phyloP scores from a whole-genome alignment of 2,329 filamentous ascomycete genomes.

The Microthyrium microscopicum region DNA sequence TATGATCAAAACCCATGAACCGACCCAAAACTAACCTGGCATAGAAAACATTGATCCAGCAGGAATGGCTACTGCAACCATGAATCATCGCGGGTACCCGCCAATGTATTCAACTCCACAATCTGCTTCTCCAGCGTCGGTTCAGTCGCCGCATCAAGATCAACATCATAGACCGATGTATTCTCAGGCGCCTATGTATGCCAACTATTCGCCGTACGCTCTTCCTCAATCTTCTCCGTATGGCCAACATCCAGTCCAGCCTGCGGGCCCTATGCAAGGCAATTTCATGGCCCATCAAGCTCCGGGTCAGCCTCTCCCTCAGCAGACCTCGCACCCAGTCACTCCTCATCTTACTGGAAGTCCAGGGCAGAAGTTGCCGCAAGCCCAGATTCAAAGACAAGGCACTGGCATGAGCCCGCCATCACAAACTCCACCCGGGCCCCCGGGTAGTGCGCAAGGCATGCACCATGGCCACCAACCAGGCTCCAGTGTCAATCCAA shows the following conservation, averaged over 20 bases:
- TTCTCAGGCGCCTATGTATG: constrained; percentile 72
- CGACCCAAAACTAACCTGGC: background rate
- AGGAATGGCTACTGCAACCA: constrained; percentile 46
- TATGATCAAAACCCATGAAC: background rate
- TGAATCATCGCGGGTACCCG: constrained; percentile 64
- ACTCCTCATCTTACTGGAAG: constrained; percentile 47
- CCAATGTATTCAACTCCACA: constrained; percentile 88
- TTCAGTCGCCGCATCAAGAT: constrained; percentile 83
- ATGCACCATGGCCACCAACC: constrained; percentile 23
- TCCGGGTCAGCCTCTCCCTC: constrained; percentile 21
- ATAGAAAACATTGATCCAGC: constrained; percentile 4
- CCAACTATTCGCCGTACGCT: constrained; percentile 54
- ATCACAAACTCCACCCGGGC: constrained; percentile 22
- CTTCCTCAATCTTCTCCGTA: constrained; percentile 41
- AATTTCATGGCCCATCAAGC: constrained; percentile 39
- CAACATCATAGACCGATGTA: constrained; percentile 74
- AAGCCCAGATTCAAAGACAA: constrained; percentile 39
- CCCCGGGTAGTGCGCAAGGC: constrained; percentile 23
- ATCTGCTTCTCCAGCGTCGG: constrained; percentile 85
- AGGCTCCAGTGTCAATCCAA: constrained; percentile 49
- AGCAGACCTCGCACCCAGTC: constrained; percentile 25
- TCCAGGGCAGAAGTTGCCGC: constrained; percentile 30
- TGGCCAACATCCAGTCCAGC: constrained; percentile 35
- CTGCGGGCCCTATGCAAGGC: constrained; percentile 35
- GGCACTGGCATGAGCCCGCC: constrained; percentile 29